Base-by-base conservation (phyloP, 768 basidiomycete genomes). In the Leccinum imitatum region DNA sequence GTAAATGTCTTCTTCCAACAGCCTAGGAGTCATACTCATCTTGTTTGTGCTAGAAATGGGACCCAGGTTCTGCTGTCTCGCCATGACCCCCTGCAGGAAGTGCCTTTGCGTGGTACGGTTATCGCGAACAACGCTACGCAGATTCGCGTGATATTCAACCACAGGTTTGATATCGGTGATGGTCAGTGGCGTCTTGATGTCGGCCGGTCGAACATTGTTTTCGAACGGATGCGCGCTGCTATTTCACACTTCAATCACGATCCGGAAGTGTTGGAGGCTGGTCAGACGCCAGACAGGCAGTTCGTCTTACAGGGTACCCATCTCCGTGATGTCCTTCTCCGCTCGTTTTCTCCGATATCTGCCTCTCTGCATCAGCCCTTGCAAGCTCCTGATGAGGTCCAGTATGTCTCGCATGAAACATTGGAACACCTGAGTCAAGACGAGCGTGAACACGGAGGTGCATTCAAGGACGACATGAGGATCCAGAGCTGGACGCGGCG, bases 401-500 rank as follows among this genome's bases (percentile, higher is more conserved):
- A 65, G n/a, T 77, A 79, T 54, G 73, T 77, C 35, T 61, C 74
- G 3, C 74, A 73, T 52, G 74, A 74, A 33, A 74, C 63, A 7
- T 69, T 80, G 47, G 80, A 78, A 47, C 80, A 79, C 59, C 68
- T 64, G 3, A 68, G 66, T 58, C 67, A 64, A 50, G 71, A 71
- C 21, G 59, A 54, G 9, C 59, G 55, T 21, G 68, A 66, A 33
- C 61, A 67, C 9, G 65, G 67, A 30, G 85, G 87, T 15, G 78
- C 84, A 10, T 89, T 96, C 73, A 79, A 78, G 59, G 78, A 87
- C 23, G 87, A 97, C 67, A 82, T 87, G 75, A 77, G 85, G 50
- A 89, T 97, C 41, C 84, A 85, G 62, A 91, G 87, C 66, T 96
- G 95, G 95, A 87, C 86, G 8, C 75, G 75, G 58, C 80, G 95